Base-by-base conservation (phyloP, 805 yeast genomes). In the Teunomyces stri region DNA sequence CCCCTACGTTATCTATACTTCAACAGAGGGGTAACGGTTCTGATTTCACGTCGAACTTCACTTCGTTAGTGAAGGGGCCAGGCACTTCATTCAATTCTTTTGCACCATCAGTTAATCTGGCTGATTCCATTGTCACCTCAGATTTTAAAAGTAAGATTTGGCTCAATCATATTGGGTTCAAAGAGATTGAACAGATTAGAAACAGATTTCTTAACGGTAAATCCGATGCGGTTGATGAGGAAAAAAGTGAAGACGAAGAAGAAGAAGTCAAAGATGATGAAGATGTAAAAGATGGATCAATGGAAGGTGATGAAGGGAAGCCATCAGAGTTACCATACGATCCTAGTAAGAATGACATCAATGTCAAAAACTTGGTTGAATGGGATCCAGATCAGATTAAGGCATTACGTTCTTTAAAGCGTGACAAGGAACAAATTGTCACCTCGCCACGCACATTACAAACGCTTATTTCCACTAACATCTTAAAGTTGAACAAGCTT, bases 101-200 rank as follows among this genome's bases (percentile, higher is more conserved):
- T 56, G 76, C 70, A 10, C 76, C 76, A 4, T 43, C 50, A 1
- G 35, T 51, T 10, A 76, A 71, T 49, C 69, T 68, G 60, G 58
- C 60, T 34, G 67, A 62, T 16, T 50, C 65, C 2, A 66, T 69
- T 18, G 58, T 72, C 10, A 61, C 68, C n/a, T 61, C 60, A 21
- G 58, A 56, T 13, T 57, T 66, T 22, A 68, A 65, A 46, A 59
- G 60, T 18, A 61, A 63, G 34, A 60, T 72, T 13, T 72, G 78
- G 78, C 60, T 66, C 33, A 62, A 64, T 44, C 75, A 70, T 51
- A 57, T 72, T 18, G 78, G 78, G 0, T 55, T 56, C 15, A 56
- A 61, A 15, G 60, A 68, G 47, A 59, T 70, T 30, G 60, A 56
- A 27, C 52, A 58, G 7, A 59, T 69, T 28, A 68, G 58, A 46